A percentile compares a stretch with the other conserved stretches of the same genome.
phyloP scores from a whole-genome alignment of 176 grass and related monocot species.

The Thalia dealbata region DNA sequence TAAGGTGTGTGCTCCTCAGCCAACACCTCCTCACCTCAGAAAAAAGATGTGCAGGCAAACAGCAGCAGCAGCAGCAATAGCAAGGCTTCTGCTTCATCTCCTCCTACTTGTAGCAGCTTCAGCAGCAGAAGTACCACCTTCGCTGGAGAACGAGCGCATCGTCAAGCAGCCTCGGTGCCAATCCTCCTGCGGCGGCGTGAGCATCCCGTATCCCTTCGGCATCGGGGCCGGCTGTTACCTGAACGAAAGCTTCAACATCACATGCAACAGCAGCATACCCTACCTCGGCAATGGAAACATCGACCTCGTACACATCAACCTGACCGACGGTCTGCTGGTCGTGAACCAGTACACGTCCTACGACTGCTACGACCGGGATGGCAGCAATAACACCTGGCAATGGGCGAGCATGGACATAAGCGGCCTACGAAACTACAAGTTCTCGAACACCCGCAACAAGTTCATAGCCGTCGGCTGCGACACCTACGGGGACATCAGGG shows the following conservation, averaged over 20 bases:
- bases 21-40: too few species aligned
- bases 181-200: constrained; percentile 25
- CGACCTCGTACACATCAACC: constrained; percentile 19
- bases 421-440: neutral
- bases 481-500: neutral
- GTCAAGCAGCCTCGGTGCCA: constrained; percentile 15
- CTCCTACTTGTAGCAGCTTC: too few species aligned
- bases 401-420: too few species aligned
- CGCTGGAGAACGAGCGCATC: neutral
- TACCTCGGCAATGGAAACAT: constrained; percentile 29
- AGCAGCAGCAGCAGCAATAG: too few species aligned
- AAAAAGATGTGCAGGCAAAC: too few species aligned
- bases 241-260: constrained; percentile 25
- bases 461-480: constrained; percentile 30
- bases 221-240: constrained; percentile 22
- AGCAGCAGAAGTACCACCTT: neutral
- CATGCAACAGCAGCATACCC: constrained; percentile 16
- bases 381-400: too few species aligned
- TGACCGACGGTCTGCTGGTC: neutral
- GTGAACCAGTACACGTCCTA: neutral
- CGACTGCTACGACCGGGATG: constrained; percentile 5
- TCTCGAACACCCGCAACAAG: neutral
- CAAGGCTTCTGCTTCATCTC: too few species aligned
- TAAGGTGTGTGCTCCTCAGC: too few species aligned
- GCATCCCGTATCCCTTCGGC: constrained; percentile 35